Evolutionary conservation across 2,329 filamentous ascomycete genomes (phyloP).

Genomic region (Juglanconis juglandina): DNA sequence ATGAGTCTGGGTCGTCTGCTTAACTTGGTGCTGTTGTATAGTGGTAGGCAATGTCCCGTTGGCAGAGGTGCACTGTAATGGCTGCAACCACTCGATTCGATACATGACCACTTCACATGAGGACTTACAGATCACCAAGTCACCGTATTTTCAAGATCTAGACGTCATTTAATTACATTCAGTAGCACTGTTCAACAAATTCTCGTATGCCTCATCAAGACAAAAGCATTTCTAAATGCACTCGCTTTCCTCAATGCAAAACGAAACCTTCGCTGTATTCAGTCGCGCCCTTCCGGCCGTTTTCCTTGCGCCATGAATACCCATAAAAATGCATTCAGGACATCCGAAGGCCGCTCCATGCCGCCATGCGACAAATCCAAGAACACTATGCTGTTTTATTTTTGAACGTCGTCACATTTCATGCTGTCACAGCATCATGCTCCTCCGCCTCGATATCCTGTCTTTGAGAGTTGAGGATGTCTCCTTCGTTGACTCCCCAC

Average conservation of each 20-base stretch:
- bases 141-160: neutral
- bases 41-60: no score
- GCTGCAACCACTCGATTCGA: no score
- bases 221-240: constrained; percentile 1
- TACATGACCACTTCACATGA: no score
- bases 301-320: neutral
- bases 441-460: constrained; percentile 46
- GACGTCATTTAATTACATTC: neutral
- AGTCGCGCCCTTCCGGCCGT: neutral
- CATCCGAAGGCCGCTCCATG: neutral
- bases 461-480: constrained; percentile 21
- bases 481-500: constrained; percentile 25
- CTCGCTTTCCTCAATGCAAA: constrained; percentile 5
- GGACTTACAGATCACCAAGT: no score
- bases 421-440: constrained; percentile 52
- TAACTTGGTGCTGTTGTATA: no score
- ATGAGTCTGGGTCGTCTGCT: no score
- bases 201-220: constrained; percentile 8
- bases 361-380: neutral
- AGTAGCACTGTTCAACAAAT: constrained; percentile 5
- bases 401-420: constrained; percentile 24
- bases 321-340: neutral
- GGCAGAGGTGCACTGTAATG: no score
- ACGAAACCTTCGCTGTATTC: constrained; percentile 12
- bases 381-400: neutral